Evolutionary conservation across 495 filamentous ascomycete species (phyloP), one percentile per base, ranked within the genome.

Genomic region (Evernia prunastri): DNA sequence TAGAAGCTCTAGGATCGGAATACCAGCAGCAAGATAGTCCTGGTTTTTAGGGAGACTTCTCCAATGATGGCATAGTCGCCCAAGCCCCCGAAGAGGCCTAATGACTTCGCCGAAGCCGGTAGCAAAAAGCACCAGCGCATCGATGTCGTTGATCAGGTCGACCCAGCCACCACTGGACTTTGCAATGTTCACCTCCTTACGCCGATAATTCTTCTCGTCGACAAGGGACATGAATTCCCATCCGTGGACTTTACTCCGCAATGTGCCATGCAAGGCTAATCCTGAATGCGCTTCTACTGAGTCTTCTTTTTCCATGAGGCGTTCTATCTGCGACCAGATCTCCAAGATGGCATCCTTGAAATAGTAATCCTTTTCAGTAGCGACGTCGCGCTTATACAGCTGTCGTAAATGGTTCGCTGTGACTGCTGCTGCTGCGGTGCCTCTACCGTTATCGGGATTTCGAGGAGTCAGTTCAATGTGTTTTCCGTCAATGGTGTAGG

Each of bases 291-390:
- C 23, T 3, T 65, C 66, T 12, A 59, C 42, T 17, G 7, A 27
- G 9, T 65, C 64, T 20, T 69, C 64, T 31, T 67, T 57, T 18
- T 70, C 70, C 42, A 67, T 64, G 15, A 70, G 56, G 37, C 60
- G 70, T 27, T 69, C 68, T 11, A 72, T 53, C 4, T 59, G 35
- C 15, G 70, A 72, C 70, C 70, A 72, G 8, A 72, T 67, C 33
- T 69, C 53, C 6, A 62, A 18, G 23, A 71, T 51, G n/a, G 64
- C 35, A 36, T 72, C 67, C 57, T 67, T 59, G 56, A 72, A 63
- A 15, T 59, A 67, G 42, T 70, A 63, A 12, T 61, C 35, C 23
- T 51, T 64, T 13, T 45, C 20, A 13, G 59, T 59, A 3, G 61
- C 67, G 33, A 67, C 39, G n/a, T n/a, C n/a, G n/a, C n/a, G n/a